Conservation (phyloP, 148 eudicot genomes). For the Nepenthes gracilis region DNA sequence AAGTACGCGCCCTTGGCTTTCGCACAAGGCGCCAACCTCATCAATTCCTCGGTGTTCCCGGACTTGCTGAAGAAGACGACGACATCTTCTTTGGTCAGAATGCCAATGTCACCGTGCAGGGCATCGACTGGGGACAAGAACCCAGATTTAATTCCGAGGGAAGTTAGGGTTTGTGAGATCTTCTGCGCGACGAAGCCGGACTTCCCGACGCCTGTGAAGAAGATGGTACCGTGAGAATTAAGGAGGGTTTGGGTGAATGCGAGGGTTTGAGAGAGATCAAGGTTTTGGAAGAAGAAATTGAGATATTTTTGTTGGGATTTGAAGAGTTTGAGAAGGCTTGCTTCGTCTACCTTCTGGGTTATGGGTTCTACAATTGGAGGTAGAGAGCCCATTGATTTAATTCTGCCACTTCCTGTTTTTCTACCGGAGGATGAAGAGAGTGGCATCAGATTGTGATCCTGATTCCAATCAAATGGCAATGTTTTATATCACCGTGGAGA, state of each 20-base stretch:
- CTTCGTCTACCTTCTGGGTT: not conserved
- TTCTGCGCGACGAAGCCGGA: constrained; percentile 91
- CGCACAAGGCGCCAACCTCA: constrained; percentile 73
- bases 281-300: constrained; percentile 67
- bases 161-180: constrained; percentile 81
- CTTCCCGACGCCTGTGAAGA: constrained; percentile 88
- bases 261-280: constrained; percentile 61
- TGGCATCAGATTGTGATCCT: too few species aligned
- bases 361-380: constrained; percentile 1
- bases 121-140: constrained; percentile 82
- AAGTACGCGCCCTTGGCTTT: constrained; percentile 70
- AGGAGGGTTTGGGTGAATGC: constrained; percentile 67
- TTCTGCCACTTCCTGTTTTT: not conserved
- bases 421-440: too few species aligned
- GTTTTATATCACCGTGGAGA: too few species aligned
- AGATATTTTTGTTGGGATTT: constrained; percentile 69
- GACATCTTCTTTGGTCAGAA: constrained; percentile 29
- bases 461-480: too few species aligned
- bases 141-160: constrained; percentile 60
- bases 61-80: constrained; percentile 77
- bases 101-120: constrained; percentile 91
- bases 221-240: constrained; percentile 54
- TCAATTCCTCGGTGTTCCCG: constrained; percentile 71
- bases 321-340: constrained; percentile 38
- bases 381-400: constrained; percentile 3